Percentiles rank a stretch among this genome's conserved stretches.
Evolutionary conservation across 164 flowering plant genomes (phyloP).

Genomic region (Macadamia integrifolia): DNA sequence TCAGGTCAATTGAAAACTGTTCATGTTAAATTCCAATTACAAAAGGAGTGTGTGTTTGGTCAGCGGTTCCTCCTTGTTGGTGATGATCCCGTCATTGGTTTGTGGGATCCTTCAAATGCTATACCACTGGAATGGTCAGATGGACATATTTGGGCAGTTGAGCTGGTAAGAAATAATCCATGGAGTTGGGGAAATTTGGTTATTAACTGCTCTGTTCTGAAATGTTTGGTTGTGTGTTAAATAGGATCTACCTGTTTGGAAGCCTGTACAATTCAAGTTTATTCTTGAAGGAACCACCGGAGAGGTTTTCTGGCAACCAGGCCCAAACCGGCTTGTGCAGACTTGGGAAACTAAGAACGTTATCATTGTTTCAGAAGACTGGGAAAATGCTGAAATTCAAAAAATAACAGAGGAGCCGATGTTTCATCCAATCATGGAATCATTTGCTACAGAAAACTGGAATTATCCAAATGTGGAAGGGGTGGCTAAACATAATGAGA

Average conservation of each 20-base stretch:
- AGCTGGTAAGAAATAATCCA: slow-evolving; percentile 44
- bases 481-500: background rate
- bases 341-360: slow-evolving; percentile 55
- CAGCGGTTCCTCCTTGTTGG: slow-evolving; percentile 64
- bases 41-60: slow-evolving; percentile 71
- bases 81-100: slow-evolving; percentile 62
- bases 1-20: slow-evolving; percentile 37
- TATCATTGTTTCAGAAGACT: slow-evolving; percentile 51
- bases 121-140: slow-evolving; percentile 80
- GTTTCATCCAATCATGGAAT: slow-evolving; percentile 4
- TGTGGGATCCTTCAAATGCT: slow-evolving; percentile 60
- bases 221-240: slow-evolving; percentile 2
- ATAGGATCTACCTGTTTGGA: slow-evolving; percentile 65
- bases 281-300: slow-evolving; percentile 36
- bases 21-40: slow-evolving; percentile 54
- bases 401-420: slow-evolving; percentile 40
- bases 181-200: background rate
- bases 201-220: background rate
- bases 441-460: background rate
- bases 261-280: slow-evolving; percentile 60
- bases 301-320: slow-evolving; percentile 66
- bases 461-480: background rate
- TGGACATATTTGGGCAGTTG: slow-evolving; percentile 64
- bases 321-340: slow-evolving; percentile 50
- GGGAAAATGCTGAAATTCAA: slow-evolving; percentile 59